A percentile compares a stretch with the other conserved stretches of the same genome.
phyloP scores from a whole-genome alignment of 2,329 filamentous ascomycete species.

The Penicillium sp. region DNA sequence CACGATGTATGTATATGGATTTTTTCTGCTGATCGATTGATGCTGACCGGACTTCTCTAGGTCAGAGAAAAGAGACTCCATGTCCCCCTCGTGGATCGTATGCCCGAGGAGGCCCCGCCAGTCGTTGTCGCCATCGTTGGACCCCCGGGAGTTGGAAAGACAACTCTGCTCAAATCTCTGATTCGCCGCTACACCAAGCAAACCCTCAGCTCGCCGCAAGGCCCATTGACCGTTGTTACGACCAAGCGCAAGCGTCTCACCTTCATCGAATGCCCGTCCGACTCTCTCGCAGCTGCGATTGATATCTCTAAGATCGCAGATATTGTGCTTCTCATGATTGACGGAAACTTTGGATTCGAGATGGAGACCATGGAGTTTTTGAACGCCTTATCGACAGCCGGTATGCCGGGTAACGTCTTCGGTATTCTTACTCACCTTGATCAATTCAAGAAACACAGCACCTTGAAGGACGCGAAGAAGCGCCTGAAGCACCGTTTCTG shows the following conservation, averaged over 20 bases:
- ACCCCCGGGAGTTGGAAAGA: conserved; percentile 87
- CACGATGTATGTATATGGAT: conserved; percentile 48
- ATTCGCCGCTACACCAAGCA: conserved; percentile 95
- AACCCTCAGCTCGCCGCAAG: conserved; percentile 81
- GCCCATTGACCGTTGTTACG: conserved; percentile 92
- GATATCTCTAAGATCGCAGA: conserved; percentile 96
- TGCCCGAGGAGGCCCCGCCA: conserved; percentile 92
- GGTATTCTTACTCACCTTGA: conserved; percentile 95
- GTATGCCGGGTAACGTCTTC: conserved; percentile 98
- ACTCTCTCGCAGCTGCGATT: conserved; percentile 93
- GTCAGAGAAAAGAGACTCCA: conserved; percentile 95
- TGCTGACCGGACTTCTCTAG: conserved; percentile 44
- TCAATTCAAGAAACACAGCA: conserved; percentile 89
- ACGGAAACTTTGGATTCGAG: conserved; percentile 97
- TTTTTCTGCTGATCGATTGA: neutral
- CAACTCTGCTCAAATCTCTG: conserved; percentile 89
- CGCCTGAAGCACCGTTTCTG: conserved; percentile 91
- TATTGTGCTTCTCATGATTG: conserved; percentile 96
- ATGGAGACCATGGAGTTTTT: conserved; percentile 99
- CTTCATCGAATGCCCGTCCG: conserved; percentile 91
- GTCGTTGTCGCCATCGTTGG: conserved; percentile 92
- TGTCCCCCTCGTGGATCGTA: conserved; percentile 91
- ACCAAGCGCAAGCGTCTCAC: conserved; percentile 93
- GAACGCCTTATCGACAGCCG: conserved; percentile 86
- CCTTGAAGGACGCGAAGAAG: conserved; percentile 92